Base-by-base conservation (phyloP, 352 stramenopile species). In the Globisporangium middletonii region DNA sequence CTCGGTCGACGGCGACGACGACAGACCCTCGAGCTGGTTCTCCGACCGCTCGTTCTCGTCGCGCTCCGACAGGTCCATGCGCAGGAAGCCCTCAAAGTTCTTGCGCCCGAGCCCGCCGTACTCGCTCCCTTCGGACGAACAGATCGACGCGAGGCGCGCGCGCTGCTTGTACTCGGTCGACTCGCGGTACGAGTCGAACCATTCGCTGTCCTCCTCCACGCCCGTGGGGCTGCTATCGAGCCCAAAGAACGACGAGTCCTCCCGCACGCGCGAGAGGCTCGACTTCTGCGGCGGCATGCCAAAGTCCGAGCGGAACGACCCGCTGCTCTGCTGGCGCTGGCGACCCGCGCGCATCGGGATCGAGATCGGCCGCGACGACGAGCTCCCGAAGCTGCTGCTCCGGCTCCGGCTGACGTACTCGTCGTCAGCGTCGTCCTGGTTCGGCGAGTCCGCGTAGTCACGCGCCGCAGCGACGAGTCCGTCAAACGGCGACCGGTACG, bases 61-160 rank as follows among this genome's bases (percentile, higher is more conserved):
- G 33, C 33, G 33, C 33, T 38, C 71, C 59, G 81, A 92, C 55
- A 89, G 88, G 60, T 89, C 78, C 81, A 92, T 92, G 52, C 78
- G 81, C 53, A 87, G 83, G 50, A 89, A 92, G 59, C 87, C 79
- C 27, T 92, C 79, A 26, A 92, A 61, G 55, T 92, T 79, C 53
- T 87, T 79, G 48, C 79, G 79, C 1, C 78, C 75, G 30, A 92
- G 67, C 2, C 78, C 81, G 38, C 81, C 79, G 64, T 89, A 88
- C 61, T 89, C 79, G 59, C 76, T 86, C 6, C 79, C 77, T 37
- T 92, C 81, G 28, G 81, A 92, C 48, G 81, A 92, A 63, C 78
- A 89, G 27, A 92, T 69, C 9, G 81, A 92, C 37, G 79, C 77
- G 37, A 92, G 60, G 16, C 81, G 81, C 49, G 70, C 65, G 51